phyloP scores from a whole-genome alignment of 176 grass and related monocot genomes.

The Paspalum notatum region DNA sequence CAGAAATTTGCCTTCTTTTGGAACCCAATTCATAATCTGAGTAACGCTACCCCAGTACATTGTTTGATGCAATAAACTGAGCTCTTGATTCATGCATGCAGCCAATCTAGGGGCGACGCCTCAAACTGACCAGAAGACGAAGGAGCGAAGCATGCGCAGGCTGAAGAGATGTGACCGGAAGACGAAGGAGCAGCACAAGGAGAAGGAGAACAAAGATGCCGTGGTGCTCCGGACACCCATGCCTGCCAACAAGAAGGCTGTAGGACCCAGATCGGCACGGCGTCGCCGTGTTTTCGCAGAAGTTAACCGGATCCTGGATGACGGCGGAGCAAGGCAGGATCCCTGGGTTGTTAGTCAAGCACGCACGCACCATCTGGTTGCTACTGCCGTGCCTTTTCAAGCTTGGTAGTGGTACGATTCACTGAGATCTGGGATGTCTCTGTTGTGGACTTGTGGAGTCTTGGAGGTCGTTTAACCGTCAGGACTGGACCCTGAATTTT shows the following conservation, averaged over 20 bases:
- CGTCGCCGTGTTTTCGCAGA: constrained; percentile 32
- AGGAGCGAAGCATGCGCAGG: constrained; percentile 25
- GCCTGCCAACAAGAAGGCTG: constrained; percentile 9
- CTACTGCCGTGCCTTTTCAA: no score
- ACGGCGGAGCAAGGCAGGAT: constrained; percentile 16
- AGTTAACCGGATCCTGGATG: constrained; percentile 25
- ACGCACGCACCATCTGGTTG: neutral
- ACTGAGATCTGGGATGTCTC: neutral
- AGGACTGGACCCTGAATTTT: neutral
- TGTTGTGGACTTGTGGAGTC: constrained; percentile 22
- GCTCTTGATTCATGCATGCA: constrained; percentile 33
- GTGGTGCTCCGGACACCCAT: neutral
- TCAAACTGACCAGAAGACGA: constrained; percentile 38
- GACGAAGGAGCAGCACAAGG: neutral
- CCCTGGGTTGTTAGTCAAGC: constrained; percentile 13
- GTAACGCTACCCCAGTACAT: neutral
- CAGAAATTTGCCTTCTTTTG: neutral
- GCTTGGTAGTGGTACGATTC: no score
- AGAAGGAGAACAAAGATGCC: constrained; percentile 15
- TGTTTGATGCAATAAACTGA: constrained; percentile 20
- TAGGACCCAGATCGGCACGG: constrained; percentile 1
- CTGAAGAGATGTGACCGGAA: constrained; percentile 20
- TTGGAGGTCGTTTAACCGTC: no score
- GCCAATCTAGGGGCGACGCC: constrained; percentile 52
- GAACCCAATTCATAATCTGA: neutral